Conservation (phyloP, 2,329 filamentous ascomycete species). For the Phialocephala sp. region DNA sequence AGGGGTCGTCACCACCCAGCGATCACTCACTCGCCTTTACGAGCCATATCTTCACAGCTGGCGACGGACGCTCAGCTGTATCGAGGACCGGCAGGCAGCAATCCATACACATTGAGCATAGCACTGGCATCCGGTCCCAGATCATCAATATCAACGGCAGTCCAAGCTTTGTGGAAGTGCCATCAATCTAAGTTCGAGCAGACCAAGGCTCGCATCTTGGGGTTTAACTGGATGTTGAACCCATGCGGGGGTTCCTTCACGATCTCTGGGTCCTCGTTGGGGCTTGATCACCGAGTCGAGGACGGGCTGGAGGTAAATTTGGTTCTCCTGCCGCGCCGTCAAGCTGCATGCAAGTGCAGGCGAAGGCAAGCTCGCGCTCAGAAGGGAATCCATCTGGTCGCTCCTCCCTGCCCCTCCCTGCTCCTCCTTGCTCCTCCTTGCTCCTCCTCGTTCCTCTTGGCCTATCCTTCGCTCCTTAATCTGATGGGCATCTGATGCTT, state of each 20-base stretch:
- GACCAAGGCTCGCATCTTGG: slow-evolving; percentile 51
- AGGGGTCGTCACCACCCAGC: neutral
- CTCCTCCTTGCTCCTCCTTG: too few relatives aligned
- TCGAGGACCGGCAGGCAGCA: slow-evolving; percentile 4
- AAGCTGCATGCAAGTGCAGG: neutral
- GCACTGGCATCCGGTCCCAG: neutral
- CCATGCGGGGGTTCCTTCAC: slow-evolving; percentile 6
- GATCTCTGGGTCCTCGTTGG: neutral
- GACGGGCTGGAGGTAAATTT: too few relatives aligned
- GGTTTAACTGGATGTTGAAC: neutral
- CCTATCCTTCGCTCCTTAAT: neutral
- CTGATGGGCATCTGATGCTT: neutral
- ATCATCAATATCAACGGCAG: neutral
- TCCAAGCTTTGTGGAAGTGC: neutral
- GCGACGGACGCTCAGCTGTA: neutral
- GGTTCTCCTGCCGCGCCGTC: too few relatives aligned
- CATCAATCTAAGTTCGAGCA: slow-evolving; percentile 62
- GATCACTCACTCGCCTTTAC: slow-evolving; percentile 2
- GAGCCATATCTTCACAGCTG: neutral
- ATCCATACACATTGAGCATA: neutral
- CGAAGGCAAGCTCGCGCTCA: neutral
- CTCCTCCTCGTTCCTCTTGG: neutral
- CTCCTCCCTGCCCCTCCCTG: too few relatives aligned
- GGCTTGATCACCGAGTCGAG: neutral
- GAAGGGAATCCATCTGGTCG: neutral